Percentiles rank a stretch among this genome's conserved stretches.
These are phyloP conservation scores for Cicer yamashitae DNA, from an alignment of 306 rosid genomes.

Conservation along the genomic window DNA sequence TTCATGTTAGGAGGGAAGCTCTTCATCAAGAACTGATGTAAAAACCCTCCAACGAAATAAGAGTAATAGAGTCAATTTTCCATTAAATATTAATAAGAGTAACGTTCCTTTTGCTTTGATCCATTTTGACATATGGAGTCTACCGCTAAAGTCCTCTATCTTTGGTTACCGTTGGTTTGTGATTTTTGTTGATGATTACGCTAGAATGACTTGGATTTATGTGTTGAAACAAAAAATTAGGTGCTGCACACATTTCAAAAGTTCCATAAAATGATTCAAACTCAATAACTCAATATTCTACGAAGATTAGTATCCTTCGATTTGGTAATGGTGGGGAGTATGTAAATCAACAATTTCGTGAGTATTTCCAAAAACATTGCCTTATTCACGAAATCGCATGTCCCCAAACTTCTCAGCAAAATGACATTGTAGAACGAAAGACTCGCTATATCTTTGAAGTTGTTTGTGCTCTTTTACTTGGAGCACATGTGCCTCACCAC, in stretches of 20 bases:
- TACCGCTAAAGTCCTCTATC: background rate
- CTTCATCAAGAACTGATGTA: background rate
- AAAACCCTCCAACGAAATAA: no score
- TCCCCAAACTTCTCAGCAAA: background rate
- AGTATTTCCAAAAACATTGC: background rate
- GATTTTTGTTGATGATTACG: background rate
- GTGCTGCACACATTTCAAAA: background rate
- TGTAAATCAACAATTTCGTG: background rate
- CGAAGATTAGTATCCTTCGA: background rate
- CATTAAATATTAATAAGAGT: background rate
- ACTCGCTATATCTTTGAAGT: background rate
- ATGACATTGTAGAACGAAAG: background rate
- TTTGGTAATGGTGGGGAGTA: background rate
- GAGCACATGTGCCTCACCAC: background rate
- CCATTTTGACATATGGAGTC: background rate
- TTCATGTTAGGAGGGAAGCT: background rate
- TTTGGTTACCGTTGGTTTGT: background rate
- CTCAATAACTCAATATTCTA: background rate
- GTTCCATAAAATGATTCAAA: slow-evolving; percentile 7
- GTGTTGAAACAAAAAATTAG: background rate
- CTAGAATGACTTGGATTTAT: background rate
- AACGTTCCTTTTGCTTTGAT: background rate
- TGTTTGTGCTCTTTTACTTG: background rate
- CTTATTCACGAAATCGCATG: background rate
- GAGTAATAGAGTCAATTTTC: background rate